These are phyloP conservation scores for Aspergillus jensenii DNA, from an alignment of 2,329 filamentous ascomycete species.

Conservation along the genomic window DNA sequence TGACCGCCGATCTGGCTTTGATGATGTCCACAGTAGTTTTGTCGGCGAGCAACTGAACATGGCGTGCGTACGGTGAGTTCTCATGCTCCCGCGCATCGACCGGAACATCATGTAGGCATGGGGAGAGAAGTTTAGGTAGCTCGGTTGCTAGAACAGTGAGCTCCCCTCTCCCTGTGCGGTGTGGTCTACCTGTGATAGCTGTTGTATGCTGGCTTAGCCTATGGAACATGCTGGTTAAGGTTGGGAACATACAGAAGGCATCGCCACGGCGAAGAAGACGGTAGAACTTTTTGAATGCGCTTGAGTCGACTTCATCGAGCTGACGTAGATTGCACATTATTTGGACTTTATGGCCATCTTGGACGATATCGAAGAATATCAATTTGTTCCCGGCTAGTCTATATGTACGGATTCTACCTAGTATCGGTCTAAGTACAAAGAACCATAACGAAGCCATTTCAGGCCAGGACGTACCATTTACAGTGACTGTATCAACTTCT, in stretches of 20 bases:
- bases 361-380: constrained; percentile 77
- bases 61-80: constrained; percentile 71
- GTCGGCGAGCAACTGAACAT: constrained; percentile 84
- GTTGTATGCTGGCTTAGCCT: constrained; percentile 18
- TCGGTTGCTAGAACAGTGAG: constrained; percentile 68
- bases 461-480: constrained; percentile 43
- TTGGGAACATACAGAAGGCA: constrained; percentile 66
- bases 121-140: constrained; percentile 71
- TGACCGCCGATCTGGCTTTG: constrained; percentile 70
- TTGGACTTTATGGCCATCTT: constrained; percentile 72
- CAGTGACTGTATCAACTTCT: constrained; percentile 39
- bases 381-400: constrained; percentile 74
- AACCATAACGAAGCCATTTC: constrained; percentile 19
- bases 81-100: constrained; percentile 68
- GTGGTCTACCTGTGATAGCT: constrained; percentile 71
- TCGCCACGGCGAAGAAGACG: constrained; percentile 76
- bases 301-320: constrained; percentile 36
- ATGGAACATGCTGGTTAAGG: constrained; percentile 1
- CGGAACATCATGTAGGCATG: constrained; percentile 77
- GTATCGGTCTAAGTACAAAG: constrained; percentile 43
- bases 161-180: constrained; percentile 70
- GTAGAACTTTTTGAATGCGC: constrained; percentile 60
- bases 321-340: constrained; percentile 67
- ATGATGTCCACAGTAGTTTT: constrained; percentile 66
- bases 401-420: constrained; percentile 72